A percentile compares a stretch with the other conserved stretches of the same genome.
These are phyloP conservation scores for Pestalotiopsis sp. DNA, from an alignment of 2,329 filamentous ascomycete genomes.

Conservation along the genomic window DNA sequence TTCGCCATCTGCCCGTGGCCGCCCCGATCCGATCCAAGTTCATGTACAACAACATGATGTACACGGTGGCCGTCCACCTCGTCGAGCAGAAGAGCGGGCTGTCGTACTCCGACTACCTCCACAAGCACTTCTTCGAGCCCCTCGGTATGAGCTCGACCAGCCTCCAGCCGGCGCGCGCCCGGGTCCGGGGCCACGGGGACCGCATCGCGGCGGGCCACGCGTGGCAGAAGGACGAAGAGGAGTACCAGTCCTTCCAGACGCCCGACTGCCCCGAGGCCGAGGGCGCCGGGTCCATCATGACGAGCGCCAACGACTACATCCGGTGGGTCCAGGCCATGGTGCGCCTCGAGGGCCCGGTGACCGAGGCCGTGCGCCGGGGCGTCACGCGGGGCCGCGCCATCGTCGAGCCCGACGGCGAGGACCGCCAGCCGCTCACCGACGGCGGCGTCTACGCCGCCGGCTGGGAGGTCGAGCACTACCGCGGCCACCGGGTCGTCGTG, in stretches of 20 bases:
- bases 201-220: not conserved
- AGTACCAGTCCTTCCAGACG: conserved; percentile 12
- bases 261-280: conserved; percentile 18
- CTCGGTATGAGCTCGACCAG: not conserved
- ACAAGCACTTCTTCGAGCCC: conserved; percentile 17
- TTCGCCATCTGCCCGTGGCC: conserved; percentile 20
- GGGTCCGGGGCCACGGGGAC: conserved; percentile 15
- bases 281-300: conserved; percentile 25
- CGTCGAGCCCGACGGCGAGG: not conserved
- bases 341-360: conserved; percentile 21
- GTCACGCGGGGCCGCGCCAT: not conserved
- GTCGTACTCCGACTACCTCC: conserved; percentile 22
- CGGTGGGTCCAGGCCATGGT: conserved; percentile 24
- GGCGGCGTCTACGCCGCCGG: conserved; percentile 20
- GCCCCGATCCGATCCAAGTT: conserved; percentile 20
- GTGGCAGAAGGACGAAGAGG: not conserved
- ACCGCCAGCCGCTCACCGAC: conserved; percentile 14
- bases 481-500: conserved; percentile 20
- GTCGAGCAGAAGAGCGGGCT: conserved; percentile 17
- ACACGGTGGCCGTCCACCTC: conserved; percentile 22
- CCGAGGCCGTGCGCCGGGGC: not conserved
- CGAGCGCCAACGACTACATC: conserved; percentile 26
- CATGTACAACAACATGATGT: conserved; percentile 27
- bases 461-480: conserved; percentile 22
- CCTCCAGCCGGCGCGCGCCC: not conserved